A percentile compares a stretch with the other conserved stretches of the same genome.
phyloP scores from a whole-genome alignment of 176 grass and related monocot species.

The Zea luxurians region DNA sequence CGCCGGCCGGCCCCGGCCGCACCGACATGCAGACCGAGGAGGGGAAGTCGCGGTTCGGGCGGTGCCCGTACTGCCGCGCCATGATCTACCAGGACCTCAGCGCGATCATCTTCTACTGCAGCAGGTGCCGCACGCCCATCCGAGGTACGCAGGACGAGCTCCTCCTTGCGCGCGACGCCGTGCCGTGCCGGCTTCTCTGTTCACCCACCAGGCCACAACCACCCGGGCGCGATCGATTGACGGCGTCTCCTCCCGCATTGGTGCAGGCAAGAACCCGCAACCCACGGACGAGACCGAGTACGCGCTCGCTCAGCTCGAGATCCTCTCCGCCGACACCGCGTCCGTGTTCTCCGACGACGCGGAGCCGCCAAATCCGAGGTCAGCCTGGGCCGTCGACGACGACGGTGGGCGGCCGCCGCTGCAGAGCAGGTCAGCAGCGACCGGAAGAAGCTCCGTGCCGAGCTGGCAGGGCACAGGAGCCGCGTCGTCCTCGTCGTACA shows the following conservation, averaged over 20 bases:
- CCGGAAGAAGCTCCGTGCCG: not conserved
- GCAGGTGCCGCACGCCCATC: constrained; percentile 59
- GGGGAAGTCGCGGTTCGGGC: constrained; percentile 54
- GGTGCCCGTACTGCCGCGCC: constrained; percentile 63
- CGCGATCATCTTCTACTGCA: constrained; percentile 63
- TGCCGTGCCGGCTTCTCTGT: not conserved
- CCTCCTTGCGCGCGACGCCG: too few relatives aligned
- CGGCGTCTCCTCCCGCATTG: not conserved
- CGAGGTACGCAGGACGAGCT: constrained; percentile 23
- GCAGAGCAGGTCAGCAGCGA: constrained; percentile 13
- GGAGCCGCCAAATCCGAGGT: not conserved
- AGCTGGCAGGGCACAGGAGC: not conserved
- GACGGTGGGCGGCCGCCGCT: not conserved
- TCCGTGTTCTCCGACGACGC: constrained; percentile 54
- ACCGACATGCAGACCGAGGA: constrained; percentile 33
- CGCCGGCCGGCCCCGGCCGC: not conserved
- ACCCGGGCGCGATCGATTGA: not conserved
- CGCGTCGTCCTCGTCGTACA: constrained; percentile 26
- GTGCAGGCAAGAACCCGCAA: constrained; percentile 48
- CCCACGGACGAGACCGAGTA: constrained; percentile 47
- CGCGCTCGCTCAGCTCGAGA: constrained; percentile 58
- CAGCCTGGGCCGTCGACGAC: not conserved
- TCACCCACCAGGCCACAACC: not conserved
- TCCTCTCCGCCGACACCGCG: constrained; percentile 47
- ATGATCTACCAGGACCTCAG: constrained; percentile 65